Percentiles rank a stretch among this genome's conserved stretches.
These are phyloP conservation scores for Gnaphalium uliginosum DNA, from an alignment of 129 eudicot species.

Conservation along the genomic window DNA sequence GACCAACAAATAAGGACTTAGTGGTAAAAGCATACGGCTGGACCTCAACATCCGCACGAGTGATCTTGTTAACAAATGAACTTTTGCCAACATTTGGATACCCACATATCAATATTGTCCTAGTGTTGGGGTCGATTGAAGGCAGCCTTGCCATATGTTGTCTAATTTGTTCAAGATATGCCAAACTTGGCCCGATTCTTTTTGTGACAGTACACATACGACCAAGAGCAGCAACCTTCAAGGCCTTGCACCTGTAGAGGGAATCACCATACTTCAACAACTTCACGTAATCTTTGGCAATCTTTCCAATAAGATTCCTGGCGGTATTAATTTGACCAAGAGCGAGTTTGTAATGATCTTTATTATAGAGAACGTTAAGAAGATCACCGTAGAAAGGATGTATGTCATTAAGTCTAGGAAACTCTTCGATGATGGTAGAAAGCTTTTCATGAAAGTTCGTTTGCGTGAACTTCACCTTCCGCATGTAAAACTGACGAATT, in stretches of 20 bases:
- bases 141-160: slow-evolving; percentile 97
- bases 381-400: slow-evolving; percentile 96
- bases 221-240: slow-evolving; percentile 96
- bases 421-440: slow-evolving; percentile 80
- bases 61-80: slow-evolving; percentile 87
- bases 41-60: slow-evolving; percentile 94
- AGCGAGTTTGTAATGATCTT: slow-evolving; percentile 96
- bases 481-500: slow-evolving; percentile 80
- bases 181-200: slow-evolving; percentile 87
- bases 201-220: slow-evolving; percentile 93
- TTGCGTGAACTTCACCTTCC: slow-evolving; percentile 81
- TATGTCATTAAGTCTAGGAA: slow-evolving; percentile 84
- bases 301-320: slow-evolving; percentile 73
- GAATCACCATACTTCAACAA: slow-evolving; percentile 91
- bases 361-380: slow-evolving; percentile 83
- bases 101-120: slow-evolving; percentile 88
- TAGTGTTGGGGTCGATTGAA: slow-evolving; percentile 87
- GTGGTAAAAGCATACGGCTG: slow-evolving; percentile 98
- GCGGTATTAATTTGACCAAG: slow-evolving; percentile 95
- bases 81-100: slow-evolving; percentile 98
- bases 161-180: slow-evolving; percentile 89
- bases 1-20: slow-evolving; percentile 92
- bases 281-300: slow-evolving; percentile 84
- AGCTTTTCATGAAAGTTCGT: slow-evolving; percentile 83
- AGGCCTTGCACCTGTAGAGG: slow-evolving; percentile 75